These are phyloP conservation scores for Epithemia pelagica DNA, from an alignment of 108 stramenopile species.

Conservation along the genomic window DNA sequence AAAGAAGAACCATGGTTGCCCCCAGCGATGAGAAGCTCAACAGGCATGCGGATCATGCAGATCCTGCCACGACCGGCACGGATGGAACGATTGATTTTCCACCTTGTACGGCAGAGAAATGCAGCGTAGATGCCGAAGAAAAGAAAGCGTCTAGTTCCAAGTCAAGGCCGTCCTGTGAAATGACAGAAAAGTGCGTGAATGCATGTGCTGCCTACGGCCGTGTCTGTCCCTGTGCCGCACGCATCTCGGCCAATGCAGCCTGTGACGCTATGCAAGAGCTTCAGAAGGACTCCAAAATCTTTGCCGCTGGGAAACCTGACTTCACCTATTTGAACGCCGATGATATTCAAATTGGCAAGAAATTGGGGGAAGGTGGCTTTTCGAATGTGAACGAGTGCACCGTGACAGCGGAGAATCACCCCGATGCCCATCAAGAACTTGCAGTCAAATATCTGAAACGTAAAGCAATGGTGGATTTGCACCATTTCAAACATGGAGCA, in stretches of 20 bases:
- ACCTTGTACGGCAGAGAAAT: slow-evolving; percentile 3
- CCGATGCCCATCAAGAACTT: slow-evolving; percentile 7
- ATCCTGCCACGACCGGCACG: not conserved
- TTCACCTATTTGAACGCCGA: not conserved
- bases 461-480: slow-evolving; percentile 9
- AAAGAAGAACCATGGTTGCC: too few species aligned
- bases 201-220: slow-evolving; percentile 30
- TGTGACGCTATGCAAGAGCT: slow-evolving; percentile 18
- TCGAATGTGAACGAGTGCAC: not conserved
- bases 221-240: slow-evolving; percentile 36
- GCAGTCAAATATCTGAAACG: slow-evolving; percentile 15
- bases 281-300: slow-evolving; percentile 14
- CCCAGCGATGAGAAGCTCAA: not conserved
- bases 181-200: slow-evolving; percentile 17
- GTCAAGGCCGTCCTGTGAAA: not conserved
- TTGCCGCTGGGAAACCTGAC: slow-evolving; percentile 14
- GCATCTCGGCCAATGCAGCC: slow-evolving; percentile 25
- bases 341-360: slow-evolving; percentile 9
- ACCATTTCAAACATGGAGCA: slow-evolving; percentile 14
- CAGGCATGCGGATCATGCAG: not conserved
- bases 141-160: not conserved
- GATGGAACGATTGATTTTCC: not conserved
- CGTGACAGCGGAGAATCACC: not conserved
- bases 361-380: slow-evolving; percentile 13
- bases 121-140: not conserved